These are phyloP conservation scores for Apiospora malaysiana DNA, from an alignment of 2,329 filamentous ascomycete species.

Conservation along the genomic window DNA sequence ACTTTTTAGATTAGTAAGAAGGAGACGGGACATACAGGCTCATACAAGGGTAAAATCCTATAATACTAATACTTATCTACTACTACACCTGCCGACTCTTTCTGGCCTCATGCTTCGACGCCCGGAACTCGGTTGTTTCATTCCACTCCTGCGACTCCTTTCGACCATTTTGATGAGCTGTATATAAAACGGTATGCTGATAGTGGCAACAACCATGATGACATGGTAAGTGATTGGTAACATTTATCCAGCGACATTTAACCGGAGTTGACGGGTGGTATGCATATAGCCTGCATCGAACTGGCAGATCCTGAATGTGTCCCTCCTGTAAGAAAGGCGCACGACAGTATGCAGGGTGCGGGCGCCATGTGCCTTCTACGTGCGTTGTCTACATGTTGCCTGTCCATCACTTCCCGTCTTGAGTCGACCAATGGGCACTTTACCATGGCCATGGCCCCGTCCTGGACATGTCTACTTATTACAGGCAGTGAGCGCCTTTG, in stretches of 20 bases:
- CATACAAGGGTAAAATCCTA: not conserved
- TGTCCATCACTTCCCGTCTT: not conserved
- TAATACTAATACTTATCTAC: slow-evolving; percentile 16
- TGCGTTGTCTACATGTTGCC: not conserved
- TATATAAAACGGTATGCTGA: not conserved
- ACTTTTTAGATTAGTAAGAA: not conserved
- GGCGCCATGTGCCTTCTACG: not conserved
- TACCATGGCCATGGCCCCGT: not conserved
- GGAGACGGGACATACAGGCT: not conserved
- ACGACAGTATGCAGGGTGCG: not conserved
- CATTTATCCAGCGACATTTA: slow-evolving; percentile 8
- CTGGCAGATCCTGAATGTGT: not conserved
- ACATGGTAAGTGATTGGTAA: not conserved
- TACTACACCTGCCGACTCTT: not conserved
- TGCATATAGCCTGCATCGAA: slow-evolving; percentile 16
- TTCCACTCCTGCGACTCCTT: not conserved
- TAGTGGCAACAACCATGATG: not conserved
- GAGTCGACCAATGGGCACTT: not conserved
- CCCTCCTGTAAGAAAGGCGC: not conserved
- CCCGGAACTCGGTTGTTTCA: not conserved
- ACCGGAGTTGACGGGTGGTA: not conserved
- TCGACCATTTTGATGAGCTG: not conserved
- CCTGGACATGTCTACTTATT: too few species aligned
- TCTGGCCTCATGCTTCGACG: not conserved
- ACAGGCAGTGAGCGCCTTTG: not conserved